Base-by-base conservation (phyloP, 805 yeast genomes). In the Candida qinlingensis region DNA sequence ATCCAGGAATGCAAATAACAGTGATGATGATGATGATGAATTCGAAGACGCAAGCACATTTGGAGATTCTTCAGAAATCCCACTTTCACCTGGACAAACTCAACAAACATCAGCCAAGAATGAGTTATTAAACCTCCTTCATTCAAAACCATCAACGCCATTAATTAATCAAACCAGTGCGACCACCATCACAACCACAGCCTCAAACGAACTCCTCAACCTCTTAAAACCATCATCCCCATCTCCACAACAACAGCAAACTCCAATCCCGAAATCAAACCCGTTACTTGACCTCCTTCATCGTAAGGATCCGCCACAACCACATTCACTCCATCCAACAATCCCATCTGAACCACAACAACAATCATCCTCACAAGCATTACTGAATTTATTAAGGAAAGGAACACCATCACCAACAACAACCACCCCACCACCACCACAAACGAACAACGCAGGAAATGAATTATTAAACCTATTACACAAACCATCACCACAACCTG, bases 21-120 rank as follows among this genome's bases (percentile, higher is more conserved):
- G 54, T 39, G 50, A 51, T 37, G 53, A 49, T 39, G 50, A 51
- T 37, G 53, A 49, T 13, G 54, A 54, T 10, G 45, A 29, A 8
- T 45, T 28, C 11, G 46, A 39, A 37, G 46, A 47, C 11, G 37
- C 43, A 11, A 13, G 49, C 37, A n/a, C 34, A 31, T 31, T 34
- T 26, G 28, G 12, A 44, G 37, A 19, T 9, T 36, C 19, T 12
- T 12, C n/a, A 7, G 19, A 36, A 8, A 36, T 36, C 13, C 34
- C 26, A 2, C n/a, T 12, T 28, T n/a, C n/a, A 33, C 8, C 19
- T 19, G 19, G 3, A 19, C 19, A 19, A 19, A 19, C 19, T 19
- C 19, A 19, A 19, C 19, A 19, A 19, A 19, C 19, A 19, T 19
- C 19, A 19, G 50, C 47, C 1, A 42, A 30, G 31, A 44, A 39